Evolutionary conservation across 192 early-diverging fungal genomes (phyloP), one percentile per base, ranked within the genome.

Genomic region (Backusella circina): DNA sequence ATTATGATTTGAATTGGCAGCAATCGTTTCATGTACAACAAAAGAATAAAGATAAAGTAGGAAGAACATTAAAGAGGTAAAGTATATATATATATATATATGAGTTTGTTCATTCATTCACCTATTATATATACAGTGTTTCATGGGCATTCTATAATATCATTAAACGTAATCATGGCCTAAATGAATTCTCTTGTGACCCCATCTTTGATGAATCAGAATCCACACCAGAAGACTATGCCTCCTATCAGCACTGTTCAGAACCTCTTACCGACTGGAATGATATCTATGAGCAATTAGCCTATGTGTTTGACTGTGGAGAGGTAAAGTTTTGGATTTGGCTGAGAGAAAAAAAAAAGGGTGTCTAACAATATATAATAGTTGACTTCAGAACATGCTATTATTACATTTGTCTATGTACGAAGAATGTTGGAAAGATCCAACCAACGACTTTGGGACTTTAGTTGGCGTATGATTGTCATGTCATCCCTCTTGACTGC

Each of bases 401-500:
- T 82, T 38, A 82, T 82, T 32, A 82, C 77, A 32, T 61, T 75
- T 31, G 75, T 91, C 4, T 95, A 95, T 71, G 83, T 93, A 32
- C 86, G 93, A 70, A 80, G 93, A 8, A 91, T 95, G 87, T 84
- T 93, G 8, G 82, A 84, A 3, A 86, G 85, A 7, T 87, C 91
- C 0, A 77, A 83, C 1, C 70, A 94, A 30, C 84, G 83, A 6
- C 75, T 95, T 51, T 86, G 86, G 26, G 83, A 88, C 5, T 82
- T 77, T 39, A 88, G 87, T 51, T 87, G 86, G 86, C 76, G 84
- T 28, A 75, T 82, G 13, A 79, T 84, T 15, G 71, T 84, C 2
- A 81, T 95, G 5, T 90, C 90, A 5, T 89, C 86, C 0, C 68
- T 94, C 4, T 71, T 95, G n/a, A 80, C 91, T n/a, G 90, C 93